A percentile compares a stretch with the other conserved stretches of the same genome.
These are phyloP conservation scores for Fusarium burgessii DNA, from an alignment of 2,329 filamentous ascomycete genomes.

Conservation along the genomic window DNA sequence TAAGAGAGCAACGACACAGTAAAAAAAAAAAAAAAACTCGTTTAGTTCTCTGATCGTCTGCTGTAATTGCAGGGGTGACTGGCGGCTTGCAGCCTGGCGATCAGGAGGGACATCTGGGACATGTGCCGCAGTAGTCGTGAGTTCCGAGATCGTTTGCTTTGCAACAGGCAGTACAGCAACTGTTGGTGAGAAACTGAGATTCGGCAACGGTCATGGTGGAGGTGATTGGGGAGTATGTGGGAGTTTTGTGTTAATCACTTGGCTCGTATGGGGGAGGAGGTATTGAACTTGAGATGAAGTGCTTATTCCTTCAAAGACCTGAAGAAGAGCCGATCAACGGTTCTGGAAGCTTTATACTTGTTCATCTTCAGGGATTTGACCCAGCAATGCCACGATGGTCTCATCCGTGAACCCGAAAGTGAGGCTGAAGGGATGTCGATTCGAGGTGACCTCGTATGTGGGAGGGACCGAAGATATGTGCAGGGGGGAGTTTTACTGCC, in stretches of 20 bases:
- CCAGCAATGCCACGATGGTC: conserved; percentile 35
- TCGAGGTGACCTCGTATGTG: conserved; percentile 18
- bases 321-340: conserved; percentile 23
- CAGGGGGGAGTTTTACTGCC: conserved; percentile 34
- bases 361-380: conserved; percentile 23
- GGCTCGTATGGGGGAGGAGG: neutral
- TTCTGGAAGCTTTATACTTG: conserved; percentile 42
- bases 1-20: neutral
- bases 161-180: conserved; percentile 49
- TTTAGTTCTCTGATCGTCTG: neutral
- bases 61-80: neutral
- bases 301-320: conserved; percentile 11
- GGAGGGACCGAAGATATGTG: conserved; percentile 23
- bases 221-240: neutral
- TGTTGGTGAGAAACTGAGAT: conserved; percentile 33
- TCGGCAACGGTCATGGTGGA: conserved; percentile 38
- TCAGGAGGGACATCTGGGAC: conserved; percentile 45
- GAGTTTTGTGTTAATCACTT: conserved; percentile 2
- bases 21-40: neutral
- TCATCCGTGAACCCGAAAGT: conserved; percentile 37
- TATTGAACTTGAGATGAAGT: conserved; percentile 11
- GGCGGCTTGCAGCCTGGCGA: neutral
- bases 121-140: conserved; percentile 51
- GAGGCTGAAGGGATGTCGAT: conserved; percentile 39
- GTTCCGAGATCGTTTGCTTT: conserved; percentile 50